Base-by-base conservation (phyloP, 352 stramenopile genomes). In the Phytophthora tubulina region DNA sequence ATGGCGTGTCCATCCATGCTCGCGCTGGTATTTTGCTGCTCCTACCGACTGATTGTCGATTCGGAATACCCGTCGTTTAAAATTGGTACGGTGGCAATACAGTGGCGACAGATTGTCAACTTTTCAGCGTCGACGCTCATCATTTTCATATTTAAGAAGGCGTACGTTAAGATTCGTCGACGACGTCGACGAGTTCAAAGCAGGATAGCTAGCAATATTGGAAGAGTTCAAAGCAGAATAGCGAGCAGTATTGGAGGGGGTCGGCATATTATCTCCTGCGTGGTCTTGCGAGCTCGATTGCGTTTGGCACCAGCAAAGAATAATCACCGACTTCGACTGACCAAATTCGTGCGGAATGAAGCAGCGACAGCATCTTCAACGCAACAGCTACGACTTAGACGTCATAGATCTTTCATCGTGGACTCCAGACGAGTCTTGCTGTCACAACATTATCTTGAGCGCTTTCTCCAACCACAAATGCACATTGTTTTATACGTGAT, bases 61-160 rank as follows among this genome's bases (percentile, higher is more conserved):
- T 51, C 70, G 7, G 42, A 4, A 41, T 61, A 35, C 31, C 61
- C 39, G 10, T 57, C 14, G 5, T 58, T 74, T 31, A 38, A 17
- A 14, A 27, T 79, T 11, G 56, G 35, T 17, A 15, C 41, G 5
- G 31, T 72, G 8, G 49, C 35, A 52, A 30, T 82, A 11, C 59
- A 74, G 2, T 67, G 67, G 27, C 53, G 55, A 4, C 68, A 80
- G 32, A 38, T 77, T 15, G 63, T 80, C 56, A 65, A 61, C 36
- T 80, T 72, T 46, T 54, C 63, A 10, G 64, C 73, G 2, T 68
- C 62, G 30, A 80, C 68, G 9, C 56, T 80, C 14, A 54, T 69
- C 13, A 53, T 77, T 30, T 80, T 80, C 50, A 70, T 80, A 52
- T 21, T 62, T 30, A 72, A 66, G 31, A 76, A 75, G 21, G 54